Evolutionary conservation across 2,329 filamentous ascomycete genomes (phyloP).

Genomic region (Neonectria punicea): DNA sequence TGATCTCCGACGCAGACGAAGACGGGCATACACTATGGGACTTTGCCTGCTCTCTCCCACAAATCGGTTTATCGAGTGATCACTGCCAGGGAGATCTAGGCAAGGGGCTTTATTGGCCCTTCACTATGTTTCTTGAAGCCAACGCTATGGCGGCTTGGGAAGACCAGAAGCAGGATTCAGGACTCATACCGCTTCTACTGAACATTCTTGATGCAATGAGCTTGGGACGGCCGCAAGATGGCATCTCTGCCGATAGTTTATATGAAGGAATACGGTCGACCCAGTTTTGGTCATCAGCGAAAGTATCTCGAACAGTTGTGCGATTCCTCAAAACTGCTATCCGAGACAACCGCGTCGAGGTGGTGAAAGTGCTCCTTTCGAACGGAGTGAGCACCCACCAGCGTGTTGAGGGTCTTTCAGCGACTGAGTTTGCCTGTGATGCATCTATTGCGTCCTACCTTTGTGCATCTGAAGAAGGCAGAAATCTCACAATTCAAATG

Average conservation of each 20-base stretch:
- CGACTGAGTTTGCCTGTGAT: not conserved
- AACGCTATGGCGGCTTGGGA: not conserved
- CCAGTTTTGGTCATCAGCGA: not conserved
- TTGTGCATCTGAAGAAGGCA: not conserved
- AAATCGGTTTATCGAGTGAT: no score
- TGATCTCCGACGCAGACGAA: no score
- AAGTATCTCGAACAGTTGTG: fast-evolving
- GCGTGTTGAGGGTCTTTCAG: not conserved
- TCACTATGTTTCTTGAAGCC: not conserved
- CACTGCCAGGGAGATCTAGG: no score
- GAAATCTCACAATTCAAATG: not conserved
- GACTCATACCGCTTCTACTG: no score
- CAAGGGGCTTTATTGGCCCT: no score
- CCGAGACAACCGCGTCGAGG: not conserved
- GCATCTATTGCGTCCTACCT: fast-evolving
- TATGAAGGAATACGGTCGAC: not conserved
- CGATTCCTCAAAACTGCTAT: not conserved
- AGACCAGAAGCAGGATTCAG: not conserved
- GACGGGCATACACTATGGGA: not conserved
- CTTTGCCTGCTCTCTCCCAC: not conserved
- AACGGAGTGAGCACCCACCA: not conserved
- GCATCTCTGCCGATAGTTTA: not conserved
- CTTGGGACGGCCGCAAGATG: no score
- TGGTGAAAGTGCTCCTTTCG: not conserved
- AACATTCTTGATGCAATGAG: fast-evolving